These are phyloP conservation scores for Agrostemma githago DNA, from an alignment of 148 eudicot genomes.

Conservation along the genomic window DNA sequence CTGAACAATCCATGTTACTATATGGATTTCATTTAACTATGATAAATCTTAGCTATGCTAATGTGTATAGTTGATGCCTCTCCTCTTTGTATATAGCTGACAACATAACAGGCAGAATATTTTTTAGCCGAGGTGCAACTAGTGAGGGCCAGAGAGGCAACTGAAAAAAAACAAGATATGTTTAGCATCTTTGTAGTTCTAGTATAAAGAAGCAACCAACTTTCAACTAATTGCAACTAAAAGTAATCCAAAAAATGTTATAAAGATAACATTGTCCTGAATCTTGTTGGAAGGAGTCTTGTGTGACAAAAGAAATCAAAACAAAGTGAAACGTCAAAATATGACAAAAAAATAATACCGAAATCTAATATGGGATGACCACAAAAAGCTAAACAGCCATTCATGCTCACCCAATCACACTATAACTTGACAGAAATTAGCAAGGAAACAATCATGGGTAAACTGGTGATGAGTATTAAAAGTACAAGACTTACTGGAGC, in stretches of 20 bases:
- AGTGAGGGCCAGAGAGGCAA: neutral
- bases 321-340: neutral
- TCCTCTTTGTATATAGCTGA: no score
- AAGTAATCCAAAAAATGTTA: neutral
- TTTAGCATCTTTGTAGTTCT: neutral
- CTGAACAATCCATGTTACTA: no score
- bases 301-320: neutral
- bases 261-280: neutral
- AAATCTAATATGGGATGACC: neutral
- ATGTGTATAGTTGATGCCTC: no score
- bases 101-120: no score
- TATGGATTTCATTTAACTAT: no score
- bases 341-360: neutral
- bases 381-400: no score
- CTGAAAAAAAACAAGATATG: neutral
- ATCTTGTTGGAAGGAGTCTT: neutral
- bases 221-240: neutral
- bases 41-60: no score
- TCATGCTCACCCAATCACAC: neutral
- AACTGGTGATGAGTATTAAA: neutral
- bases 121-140: no score
- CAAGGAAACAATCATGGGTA: neutral
- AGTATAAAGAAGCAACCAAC: neutral
- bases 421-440: neutral
- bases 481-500: slow-evolving; percentile 33